A percentile compares a stretch with the other conserved stretches of the same genome.
Conservation (phyloP, 1,284 basidiomycete genomes). For the Puccinia polysora region DNA sequence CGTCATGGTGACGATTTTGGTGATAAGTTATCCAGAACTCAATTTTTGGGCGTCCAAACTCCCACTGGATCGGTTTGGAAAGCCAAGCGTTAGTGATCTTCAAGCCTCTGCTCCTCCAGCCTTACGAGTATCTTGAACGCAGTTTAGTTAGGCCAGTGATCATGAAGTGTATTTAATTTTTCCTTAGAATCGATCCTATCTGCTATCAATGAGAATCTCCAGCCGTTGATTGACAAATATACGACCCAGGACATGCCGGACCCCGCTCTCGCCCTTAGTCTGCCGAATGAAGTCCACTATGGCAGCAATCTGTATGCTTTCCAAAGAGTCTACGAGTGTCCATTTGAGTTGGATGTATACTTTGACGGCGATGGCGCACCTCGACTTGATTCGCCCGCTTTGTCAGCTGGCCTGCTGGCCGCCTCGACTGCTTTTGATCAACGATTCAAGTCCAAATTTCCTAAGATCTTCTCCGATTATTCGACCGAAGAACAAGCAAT, state of each 20-base stretch:
- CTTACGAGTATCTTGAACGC: neutral
- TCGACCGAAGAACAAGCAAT: constrained; percentile 60
- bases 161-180: no score
- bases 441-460: constrained; percentile 68
- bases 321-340: constrained; percentile 73
- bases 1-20: constrained; percentile 62
- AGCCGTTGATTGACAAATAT: constrained; percentile 61
- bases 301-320: constrained; percentile 76
- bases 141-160: no score
- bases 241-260: constrained; percentile 61
- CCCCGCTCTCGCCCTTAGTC: constrained; percentile 68
- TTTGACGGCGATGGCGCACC: constrained; percentile 66
- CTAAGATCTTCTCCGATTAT: constrained; percentile 58
- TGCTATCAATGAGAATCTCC: constrained; percentile 62
- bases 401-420: constrained; percentile 64
- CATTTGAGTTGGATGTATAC: constrained; percentile 79
- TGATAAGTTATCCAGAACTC: constrained; percentile 66
- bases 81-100: constrained; percentile 63
- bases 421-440: constrained; percentile 63
- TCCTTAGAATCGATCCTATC: constrained; percentile 64
- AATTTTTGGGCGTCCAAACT: constrained; percentile 65
- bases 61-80: constrained; percentile 70
- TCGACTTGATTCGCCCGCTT: constrained; percentile 59
- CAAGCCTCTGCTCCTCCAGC: neutral
- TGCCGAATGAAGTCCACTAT: constrained; percentile 66